Percentiles rank a stretch among this genome's conserved stretches.
Evolutionary conservation across 2,329 filamentous ascomycete genomes (phyloP).

Genomic region (Alternaria sp.): DNA sequence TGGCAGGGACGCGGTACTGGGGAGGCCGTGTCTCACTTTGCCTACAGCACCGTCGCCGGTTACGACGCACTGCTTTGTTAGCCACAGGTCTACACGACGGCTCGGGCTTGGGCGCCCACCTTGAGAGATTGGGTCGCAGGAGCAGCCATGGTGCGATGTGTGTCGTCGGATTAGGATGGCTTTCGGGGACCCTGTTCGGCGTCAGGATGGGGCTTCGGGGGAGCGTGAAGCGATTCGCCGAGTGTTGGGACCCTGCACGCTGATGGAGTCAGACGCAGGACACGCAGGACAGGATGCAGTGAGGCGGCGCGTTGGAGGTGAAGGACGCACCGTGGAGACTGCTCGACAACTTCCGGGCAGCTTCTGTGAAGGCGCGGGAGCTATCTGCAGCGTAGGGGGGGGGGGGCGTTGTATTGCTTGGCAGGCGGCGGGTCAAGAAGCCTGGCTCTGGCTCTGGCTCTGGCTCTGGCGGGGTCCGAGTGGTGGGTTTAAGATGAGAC

Average conservation of each 20-base stretch:
- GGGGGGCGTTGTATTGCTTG: constrained; percentile 48
- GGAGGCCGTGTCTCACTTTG: constrained; percentile 71
- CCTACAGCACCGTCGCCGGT: constrained; percentile 99
- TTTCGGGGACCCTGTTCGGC: constrained; percentile 36
- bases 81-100: constrained; percentile 7
- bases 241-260: constrained; percentile 21
- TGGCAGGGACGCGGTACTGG: constrained; percentile 20
- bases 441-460: too few relatives aligned
- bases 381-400: constrained; percentile 44
- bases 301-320: constrained; percentile 14
- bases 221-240: constrained; percentile 26
- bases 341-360: constrained; percentile 28
- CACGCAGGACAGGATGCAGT: constrained; percentile 11
- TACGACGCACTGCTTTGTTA: constrained; percentile 81
- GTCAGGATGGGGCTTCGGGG: constrained; percentile 32
- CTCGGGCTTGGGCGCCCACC: constrained; percentile 60
- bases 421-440: constrained; percentile 45
- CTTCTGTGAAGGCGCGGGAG: constrained; percentile 34
- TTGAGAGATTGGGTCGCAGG: constrained; percentile 90
- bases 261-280: constrained; percentile 15
- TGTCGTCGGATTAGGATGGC: constrained; percentile 37
- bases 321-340: constrained; percentile 31
- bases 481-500: constrained; percentile 9
- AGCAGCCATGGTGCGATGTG: constrained; percentile 69
- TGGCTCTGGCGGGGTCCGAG: constrained; percentile 28